phyloP scores from a whole-genome alignment of 2,329 filamentous ascomycete species.

The Intubia oerlemansii region DNA sequence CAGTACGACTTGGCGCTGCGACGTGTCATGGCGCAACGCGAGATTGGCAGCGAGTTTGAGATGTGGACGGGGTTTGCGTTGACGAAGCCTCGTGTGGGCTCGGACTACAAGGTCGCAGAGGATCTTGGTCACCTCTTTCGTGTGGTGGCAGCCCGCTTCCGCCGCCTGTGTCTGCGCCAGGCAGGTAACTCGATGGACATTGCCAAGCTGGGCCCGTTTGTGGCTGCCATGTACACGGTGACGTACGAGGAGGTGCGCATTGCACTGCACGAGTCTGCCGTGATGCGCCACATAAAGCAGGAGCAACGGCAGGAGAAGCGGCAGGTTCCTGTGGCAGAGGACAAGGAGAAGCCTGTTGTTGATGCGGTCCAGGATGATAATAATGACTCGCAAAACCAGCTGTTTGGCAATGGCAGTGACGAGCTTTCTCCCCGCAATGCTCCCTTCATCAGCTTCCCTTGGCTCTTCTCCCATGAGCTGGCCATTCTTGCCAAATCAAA shows the following conservation, averaged over 20 bases:
- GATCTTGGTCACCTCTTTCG: slow-evolving; percentile 50
- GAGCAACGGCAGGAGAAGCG: slow-evolving; percentile 5
- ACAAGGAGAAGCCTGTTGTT: too few species aligned
- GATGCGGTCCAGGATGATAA: too few species aligned
- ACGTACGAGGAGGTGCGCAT: slow-evolving; percentile 49
- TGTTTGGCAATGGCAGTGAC: too few species aligned
- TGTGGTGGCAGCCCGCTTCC: slow-evolving; percentile 47
- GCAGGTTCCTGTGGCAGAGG: too few species aligned
- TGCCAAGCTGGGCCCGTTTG: slow-evolving; percentile 43
- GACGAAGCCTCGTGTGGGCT: slow-evolving; percentile 45
- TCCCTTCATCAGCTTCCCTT: slow-evolving; percentile 84
- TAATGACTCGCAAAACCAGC: slow-evolving; percentile 18
- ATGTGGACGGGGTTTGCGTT: slow-evolving; percentile 76
- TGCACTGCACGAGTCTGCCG: slow-evolving; percentile 27
- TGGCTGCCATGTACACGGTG: slow-evolving; percentile 73
- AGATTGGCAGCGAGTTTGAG: slow-evolving; percentile 75
- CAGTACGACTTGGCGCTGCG: slow-evolving; percentile 60
- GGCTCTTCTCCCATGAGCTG: slow-evolving; percentile 61
- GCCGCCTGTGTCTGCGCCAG: slow-evolving; percentile 39
- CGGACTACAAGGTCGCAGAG: slow-evolving; percentile 75
- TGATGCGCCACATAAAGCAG: not conserved
- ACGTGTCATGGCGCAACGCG: slow-evolving; percentile 67
- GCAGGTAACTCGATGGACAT: slow-evolving; percentile 36
- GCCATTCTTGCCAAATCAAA: slow-evolving; percentile 35
- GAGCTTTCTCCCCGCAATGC: too few species aligned